Conservation (phyloP, 2,329 filamentous ascomycete genomes). For the Cladophialophora immunda region DNA sequence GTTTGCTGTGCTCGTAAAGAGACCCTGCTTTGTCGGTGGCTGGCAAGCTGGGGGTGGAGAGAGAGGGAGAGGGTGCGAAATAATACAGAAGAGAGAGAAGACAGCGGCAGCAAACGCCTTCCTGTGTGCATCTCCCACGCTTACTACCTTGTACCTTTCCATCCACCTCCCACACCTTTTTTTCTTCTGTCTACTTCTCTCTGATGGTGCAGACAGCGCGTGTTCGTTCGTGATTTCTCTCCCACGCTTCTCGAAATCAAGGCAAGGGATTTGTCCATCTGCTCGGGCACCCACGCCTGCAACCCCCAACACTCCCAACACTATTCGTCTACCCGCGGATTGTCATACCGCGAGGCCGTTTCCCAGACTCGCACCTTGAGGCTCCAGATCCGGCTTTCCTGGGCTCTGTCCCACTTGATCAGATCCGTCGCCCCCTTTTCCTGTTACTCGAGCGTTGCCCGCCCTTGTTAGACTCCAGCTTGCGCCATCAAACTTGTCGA, state of each 20-base stretch:
- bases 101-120: not conserved
- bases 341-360: not conserved
- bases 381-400: not conserved
- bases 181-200: not conserved
- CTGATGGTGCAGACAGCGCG: not conserved
- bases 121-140: slow-evolving; percentile 4
- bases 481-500: slow-evolving; percentile 14
- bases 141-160: not conserved
- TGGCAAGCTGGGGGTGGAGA: not conserved
- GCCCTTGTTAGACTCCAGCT: not conserved
- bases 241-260: not conserved
- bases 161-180: not conserved
- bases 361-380: slow-evolving; percentile 2
- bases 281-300: not conserved
- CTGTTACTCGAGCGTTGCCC: slow-evolving; percentile 5
- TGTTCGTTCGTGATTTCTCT: not conserved
- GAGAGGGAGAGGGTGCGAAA: not conserved
- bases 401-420: not conserved
- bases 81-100: not conserved
- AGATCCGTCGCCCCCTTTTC: not conserved
- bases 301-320: not conserved
- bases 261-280: slow-evolving; percentile 7
- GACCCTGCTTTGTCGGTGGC: not conserved
- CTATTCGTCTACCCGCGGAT: not conserved
- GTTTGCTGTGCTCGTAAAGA: not conserved